Evolutionary conservation across 768 basidiomycete genomes (phyloP).

Genomic region (Mycena leptocephala): DNA sequence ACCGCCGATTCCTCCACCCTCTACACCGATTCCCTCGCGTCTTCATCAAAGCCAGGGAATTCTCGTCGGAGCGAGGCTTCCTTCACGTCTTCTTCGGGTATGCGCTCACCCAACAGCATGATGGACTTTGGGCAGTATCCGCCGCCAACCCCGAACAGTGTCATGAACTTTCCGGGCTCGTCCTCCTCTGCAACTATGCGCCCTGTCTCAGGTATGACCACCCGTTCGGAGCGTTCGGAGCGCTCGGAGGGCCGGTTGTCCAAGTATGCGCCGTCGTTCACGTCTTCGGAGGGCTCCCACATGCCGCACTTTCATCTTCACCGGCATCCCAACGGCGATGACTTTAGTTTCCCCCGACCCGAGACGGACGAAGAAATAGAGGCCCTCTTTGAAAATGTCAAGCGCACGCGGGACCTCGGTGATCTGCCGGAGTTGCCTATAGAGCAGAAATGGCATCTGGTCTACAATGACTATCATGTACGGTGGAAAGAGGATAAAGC

Average conservation of each 20-base stretch:
- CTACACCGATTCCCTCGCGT: constrained; percentile 65
- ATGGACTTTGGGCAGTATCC: constrained; percentile 69
- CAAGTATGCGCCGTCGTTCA: constrained; percentile 74
- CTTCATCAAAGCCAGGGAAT: constrained; percentile 52
- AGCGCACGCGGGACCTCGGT: constrained; percentile 76
- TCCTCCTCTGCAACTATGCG: constrained; percentile 59
- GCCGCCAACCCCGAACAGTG: constrained; percentile 43
- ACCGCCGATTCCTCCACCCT: constrained; percentile 75
- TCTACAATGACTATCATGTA: constrained; percentile 86
- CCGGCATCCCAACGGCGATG: constrained; percentile 50
- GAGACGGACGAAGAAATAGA: constrained; percentile 85
- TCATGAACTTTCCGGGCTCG: constrained; percentile 31
- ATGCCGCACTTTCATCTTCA: constrained; percentile 70
- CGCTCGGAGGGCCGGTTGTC: constrained; percentile 70
- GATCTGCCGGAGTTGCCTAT: constrained; percentile 74
- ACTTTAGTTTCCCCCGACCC: constrained; percentile 86
- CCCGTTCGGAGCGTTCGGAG: constrained; percentile 77
- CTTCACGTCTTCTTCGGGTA: constrained; percentile 58
- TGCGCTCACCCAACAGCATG: constrained; percentile 62
- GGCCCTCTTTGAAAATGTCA: constrained; percentile 83
- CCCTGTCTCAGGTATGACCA: constrained; percentile 66
- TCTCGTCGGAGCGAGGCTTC: constrained; percentile 71
- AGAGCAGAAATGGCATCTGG: constrained; percentile 94
- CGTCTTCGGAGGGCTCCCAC: constrained; percentile 67
- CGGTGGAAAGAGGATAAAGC: constrained; percentile 84